Conservation (phyloP, 139 green algal species). For the Tetradesmus obliquus region DNA sequence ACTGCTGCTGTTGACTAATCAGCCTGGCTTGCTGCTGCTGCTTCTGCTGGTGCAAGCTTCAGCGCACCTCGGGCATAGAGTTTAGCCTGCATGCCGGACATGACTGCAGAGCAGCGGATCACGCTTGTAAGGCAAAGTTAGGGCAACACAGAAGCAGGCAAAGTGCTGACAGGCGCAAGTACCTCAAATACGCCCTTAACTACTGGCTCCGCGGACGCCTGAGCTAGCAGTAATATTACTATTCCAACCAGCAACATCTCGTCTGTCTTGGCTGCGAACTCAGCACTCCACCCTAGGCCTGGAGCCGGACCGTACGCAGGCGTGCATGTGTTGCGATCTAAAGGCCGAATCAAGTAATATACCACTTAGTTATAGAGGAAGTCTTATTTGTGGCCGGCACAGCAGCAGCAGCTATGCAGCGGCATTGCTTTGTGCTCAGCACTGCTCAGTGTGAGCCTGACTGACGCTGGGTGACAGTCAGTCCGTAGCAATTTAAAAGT, state of each 20-base stretch:
- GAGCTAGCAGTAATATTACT: not conserved
- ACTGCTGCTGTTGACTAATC: not conserved
- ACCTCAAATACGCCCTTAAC: conserved; percentile 34
- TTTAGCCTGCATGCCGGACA: conserved; percentile 20
- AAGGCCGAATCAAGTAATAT: not conserved
- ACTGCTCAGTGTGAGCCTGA: no score
- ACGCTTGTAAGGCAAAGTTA: not conserved
- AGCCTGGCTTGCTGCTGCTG: not conserved
- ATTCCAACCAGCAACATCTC: not conserved
- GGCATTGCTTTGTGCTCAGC: no score
- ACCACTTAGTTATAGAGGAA: not conserved
- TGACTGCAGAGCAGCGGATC: not conserved
- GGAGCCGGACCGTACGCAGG: not conserved
- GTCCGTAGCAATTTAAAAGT: not conserved
- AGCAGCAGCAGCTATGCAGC: not conserved
- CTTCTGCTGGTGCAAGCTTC: not conserved
- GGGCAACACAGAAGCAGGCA: not conserved
- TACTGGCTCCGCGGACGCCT: not conserved
- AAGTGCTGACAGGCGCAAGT: not conserved
- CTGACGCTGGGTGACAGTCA: not conserved
- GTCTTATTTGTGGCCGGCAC: no score
- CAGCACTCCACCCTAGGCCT: not conserved
- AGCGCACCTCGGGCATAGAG: conserved; percentile 31
- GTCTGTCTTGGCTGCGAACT: not conserved
- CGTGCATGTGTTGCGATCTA: not conserved